phyloP scores from a whole-genome alignment of 768 basidiomycete genomes.

The Termitomyces sp. region DNA sequence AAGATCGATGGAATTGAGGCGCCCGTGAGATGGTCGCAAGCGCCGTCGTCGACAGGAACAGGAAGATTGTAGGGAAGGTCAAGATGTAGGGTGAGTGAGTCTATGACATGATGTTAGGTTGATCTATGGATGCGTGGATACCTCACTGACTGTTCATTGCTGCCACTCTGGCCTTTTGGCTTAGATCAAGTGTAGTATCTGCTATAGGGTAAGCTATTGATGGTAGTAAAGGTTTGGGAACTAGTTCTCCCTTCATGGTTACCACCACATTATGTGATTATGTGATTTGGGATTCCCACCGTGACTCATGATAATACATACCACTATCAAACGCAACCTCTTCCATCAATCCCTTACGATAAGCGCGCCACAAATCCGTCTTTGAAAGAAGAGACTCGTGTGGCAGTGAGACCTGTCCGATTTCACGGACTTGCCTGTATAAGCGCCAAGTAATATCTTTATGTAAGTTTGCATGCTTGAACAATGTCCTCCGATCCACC shows the following conservation, averaged over 20 bases:
- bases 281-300: neutral
- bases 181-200: constrained; percentile 98
- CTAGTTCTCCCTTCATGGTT: too few species aligned
- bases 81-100: neutral
- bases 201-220: constrained; percentile 17
- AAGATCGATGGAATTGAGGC: constrained; percentile 10
- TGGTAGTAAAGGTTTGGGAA: neutral
- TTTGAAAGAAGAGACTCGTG: too few species aligned
- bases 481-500: neutral
- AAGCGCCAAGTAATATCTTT: neutral
- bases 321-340: neutral
- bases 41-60: constrained; percentile 17
- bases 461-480: neutral
- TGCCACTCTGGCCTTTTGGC: constrained; percentile 84
- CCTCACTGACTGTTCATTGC: neutral
- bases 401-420: neutral
- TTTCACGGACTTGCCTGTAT: too few species aligned
- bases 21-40: constrained; percentile 16
- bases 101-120: neutral
- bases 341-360: neutral
- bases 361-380: neutral
- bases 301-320: neutral
- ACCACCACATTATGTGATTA: neutral
- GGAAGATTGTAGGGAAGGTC: constrained; percentile 14
- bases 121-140: neutral